Conservation (phyloP, 805 yeast species). For the Brettanomyces custersianus region DNA sequence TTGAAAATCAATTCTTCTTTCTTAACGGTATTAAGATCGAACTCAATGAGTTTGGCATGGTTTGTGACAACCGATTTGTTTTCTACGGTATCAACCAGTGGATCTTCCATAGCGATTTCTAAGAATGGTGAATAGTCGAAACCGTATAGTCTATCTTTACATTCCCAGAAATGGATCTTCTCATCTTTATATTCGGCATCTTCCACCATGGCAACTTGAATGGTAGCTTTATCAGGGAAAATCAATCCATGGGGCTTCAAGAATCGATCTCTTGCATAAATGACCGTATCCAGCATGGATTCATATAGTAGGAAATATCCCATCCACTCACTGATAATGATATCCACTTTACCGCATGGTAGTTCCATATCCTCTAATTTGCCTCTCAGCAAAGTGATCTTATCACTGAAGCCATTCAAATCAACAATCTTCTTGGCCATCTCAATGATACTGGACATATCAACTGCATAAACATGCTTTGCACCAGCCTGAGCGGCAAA, state of each 20-base stretch:
- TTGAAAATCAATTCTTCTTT: conserved; percentile 75
- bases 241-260: conserved; percentile 77
- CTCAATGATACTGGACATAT: conserved; percentile 91
- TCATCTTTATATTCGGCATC: conserved; percentile 89
- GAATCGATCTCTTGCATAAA: conserved; percentile 89
- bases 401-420: conserved; percentile 75
- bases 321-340: conserved; percentile 98
- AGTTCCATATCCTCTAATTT: conserved; percentile 86
- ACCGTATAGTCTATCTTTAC: conserved; percentile 65
- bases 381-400: conserved; percentile 83
- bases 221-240: conserved; percentile 88
- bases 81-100: conserved; percentile 92
- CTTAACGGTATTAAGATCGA: conserved; percentile 84
- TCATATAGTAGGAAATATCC: conserved; percentile 94
- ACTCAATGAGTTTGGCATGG: conserved; percentile 59
- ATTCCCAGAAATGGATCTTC: conserved; percentile 90
- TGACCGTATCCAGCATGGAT: conserved; percentile 95
- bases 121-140: conserved; percentile 91
- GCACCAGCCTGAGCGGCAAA: conserved; percentile 99
- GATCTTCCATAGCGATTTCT: conserved; percentile 81
- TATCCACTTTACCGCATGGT: conserved; percentile 86
- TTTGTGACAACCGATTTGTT: conserved; percentile 65
- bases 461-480: conserved; percentile 94
- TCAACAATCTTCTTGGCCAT: conserved; percentile 89
- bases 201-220: conserved; percentile 86